Evolutionary conservation across 2,329 filamentous ascomycete genomes (phyloP), one percentile per base, ranked within the genome.

Genomic region (Pseudocercospora pini-densiflorae): DNA sequence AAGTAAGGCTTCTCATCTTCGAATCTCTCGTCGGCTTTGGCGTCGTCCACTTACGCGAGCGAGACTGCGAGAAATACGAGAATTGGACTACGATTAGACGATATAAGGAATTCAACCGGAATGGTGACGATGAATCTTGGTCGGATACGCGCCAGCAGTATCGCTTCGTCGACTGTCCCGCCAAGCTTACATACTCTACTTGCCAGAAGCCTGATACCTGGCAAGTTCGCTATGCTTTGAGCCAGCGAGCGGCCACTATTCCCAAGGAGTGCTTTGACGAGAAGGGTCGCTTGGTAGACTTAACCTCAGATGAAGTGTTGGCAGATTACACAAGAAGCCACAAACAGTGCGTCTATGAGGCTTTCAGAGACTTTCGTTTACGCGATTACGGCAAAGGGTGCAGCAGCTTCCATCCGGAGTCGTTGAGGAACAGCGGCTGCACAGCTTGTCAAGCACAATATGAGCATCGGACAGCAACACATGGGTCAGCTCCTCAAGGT

Each of bases 221-320:
- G 61, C 16, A 59, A 36, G 27, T 29, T 0, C 54, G 27, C 21
- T 63, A 63, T 27, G 29, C 61, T 33, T 21, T 53, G 4, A 59
- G 61, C 43, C 19, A 59, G 7, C 29, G 19, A 1, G 36, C 36
- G 6, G 36, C 36, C 36, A n/a, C 12, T 1, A 40, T 40, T 2
- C 54, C 54, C n/a, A 14, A 49, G n/a, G 19, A 23, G 45, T 40
- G 36, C 36, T 40, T 40, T 10, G 14, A n/a, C 36, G 10, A 6
- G 36, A 40, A n/a, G 2, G 36, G 36, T 3, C 19, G 5, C 7
- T 6, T 49, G 8, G 10, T 49, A 21, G n/a, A 24, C 23, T 24
- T 24, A 1, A 24, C 19, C 8, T 24, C 23, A 24, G 45, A 49
- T n/a, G n/a, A 49, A 14, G 45, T 21, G 45, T 12, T 24, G 45